phyloP scores from a whole-genome alignment of 1,139 yeast species.

The Saccharomyces hybrid region DNA sequence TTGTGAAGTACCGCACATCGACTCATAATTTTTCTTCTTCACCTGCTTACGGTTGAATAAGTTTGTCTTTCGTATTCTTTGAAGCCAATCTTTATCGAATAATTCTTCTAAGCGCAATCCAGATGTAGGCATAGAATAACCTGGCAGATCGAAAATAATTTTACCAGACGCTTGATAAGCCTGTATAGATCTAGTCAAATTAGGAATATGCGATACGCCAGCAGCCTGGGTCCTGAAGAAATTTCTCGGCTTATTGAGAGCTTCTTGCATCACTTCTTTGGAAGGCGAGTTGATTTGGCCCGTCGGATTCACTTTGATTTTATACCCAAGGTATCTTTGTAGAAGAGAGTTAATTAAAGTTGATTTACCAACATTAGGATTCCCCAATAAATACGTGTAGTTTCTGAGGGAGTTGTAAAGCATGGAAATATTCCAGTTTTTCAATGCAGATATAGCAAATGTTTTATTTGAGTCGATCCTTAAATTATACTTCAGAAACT shows the following conservation, averaged over 20 bases:
- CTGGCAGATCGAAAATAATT: conserved; percentile 28
- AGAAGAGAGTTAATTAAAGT: conserved; percentile 49
- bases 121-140: conserved; percentile 17
- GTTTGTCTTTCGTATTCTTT: conserved; percentile 26
- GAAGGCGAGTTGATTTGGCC: conserved; percentile 4
- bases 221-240: conserved; percentile 15
- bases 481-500: conserved; percentile 33
- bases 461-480: conserved; percentile 42
- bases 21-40: conserved; percentile 34
- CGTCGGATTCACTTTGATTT: conserved; percentile 10
- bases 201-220: conserved; percentile 31
- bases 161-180: conserved; percentile 21
- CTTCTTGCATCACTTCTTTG: conserved; percentile 2
- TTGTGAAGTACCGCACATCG: conserved; percentile 34
- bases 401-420: conserved; percentile 35
- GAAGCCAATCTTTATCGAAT: conserved; percentile 21
- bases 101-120: conserved; percentile 15
- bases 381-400: conserved; percentile 56
- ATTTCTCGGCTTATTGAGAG: conserved; percentile 2
- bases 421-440: conserved; percentile 45
- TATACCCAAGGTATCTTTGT: conserved; percentile 18
- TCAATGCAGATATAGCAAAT: conserved; percentile 42
- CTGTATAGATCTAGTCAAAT: conserved; percentile 28
- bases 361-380: conserved; percentile 72
- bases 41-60: conserved; percentile 20